These are phyloP conservation scores for Schwanniomyces etchellsii DNA, from an alignment of 1,139 yeast species.

Conservation along the genomic window DNA sequence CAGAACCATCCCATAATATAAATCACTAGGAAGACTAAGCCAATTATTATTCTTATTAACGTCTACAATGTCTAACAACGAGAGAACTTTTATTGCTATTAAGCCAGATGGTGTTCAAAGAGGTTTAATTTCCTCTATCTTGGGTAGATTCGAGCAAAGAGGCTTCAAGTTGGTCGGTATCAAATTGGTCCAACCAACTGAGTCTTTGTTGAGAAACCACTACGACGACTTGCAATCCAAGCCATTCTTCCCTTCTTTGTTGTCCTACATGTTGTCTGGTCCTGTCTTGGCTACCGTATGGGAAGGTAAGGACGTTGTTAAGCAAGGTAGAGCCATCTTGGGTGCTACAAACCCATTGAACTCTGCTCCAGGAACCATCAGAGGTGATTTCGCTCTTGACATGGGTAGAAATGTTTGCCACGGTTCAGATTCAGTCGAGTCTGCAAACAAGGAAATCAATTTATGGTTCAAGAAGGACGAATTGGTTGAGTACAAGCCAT, in stretches of 20 bases:
- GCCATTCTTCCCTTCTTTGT: conserved; percentile 96
- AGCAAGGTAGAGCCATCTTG: conserved; percentile 94
- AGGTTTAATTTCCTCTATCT: conserved; percentile 86
- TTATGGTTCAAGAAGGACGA: conserved; percentile 99
- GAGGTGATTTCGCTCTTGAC: conserved; percentile 95
- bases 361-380: conserved; percentile 98
- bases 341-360: conserved; percentile 99
- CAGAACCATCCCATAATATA: too few relatives aligned
- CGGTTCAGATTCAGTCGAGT: conserved; percentile 99
- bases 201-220: conserved; percentile 84
- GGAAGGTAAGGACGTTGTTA: conserved; percentile 99
- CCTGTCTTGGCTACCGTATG: conserved; percentile 99
- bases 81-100: conserved; percentile 98
- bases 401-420: conserved; percentile 99
- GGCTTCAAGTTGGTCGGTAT: conserved; percentile 95
- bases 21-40: too few relatives aligned
- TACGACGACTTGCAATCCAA: conserved; percentile 91
- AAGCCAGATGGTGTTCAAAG: conserved; percentile 99
- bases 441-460: conserved; percentile 91
- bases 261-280: conserved; percentile 96
- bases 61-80: conserved; percentile 48
- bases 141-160: conserved; percentile 93
- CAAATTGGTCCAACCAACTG: conserved; percentile 86
- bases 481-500: conserved; percentile 85
- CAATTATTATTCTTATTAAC: conserved; percentile 2